Conservation (phyloP, 768 basidiomycete genomes). For the button mushroom (Agaricus bisporus) region DNA sequence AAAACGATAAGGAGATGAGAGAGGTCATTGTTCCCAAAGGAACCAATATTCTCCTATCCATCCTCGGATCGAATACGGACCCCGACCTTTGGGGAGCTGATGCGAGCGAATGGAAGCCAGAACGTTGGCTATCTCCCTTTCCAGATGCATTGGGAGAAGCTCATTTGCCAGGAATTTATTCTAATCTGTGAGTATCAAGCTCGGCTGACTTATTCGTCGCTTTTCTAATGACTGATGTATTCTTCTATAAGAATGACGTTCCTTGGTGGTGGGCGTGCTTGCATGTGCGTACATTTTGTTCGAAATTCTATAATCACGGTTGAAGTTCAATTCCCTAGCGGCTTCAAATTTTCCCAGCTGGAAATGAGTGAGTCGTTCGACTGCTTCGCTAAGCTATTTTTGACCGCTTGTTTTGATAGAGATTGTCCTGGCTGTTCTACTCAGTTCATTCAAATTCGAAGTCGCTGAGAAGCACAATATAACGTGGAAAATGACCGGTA, state of each 20-base stretch:
- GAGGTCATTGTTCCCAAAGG: slow-evolving; percentile 31
- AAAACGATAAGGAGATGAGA: slow-evolving; percentile 25
- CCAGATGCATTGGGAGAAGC: slow-evolving; percentile 31
- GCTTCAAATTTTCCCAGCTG: slow-evolving; percentile 15
- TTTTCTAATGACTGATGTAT: not conserved
- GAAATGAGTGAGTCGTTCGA: slow-evolving; percentile 11
- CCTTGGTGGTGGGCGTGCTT: slow-evolving; percentile 17
- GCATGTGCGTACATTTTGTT: slow-evolving; percentile 13
- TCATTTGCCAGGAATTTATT: slow-evolving; percentile 38
- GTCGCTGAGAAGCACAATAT: slow-evolving; percentile 18
- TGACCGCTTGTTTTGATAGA: slow-evolving; percentile 12
- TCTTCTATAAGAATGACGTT: slow-evolving; percentile 17
- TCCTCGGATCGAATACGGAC: slow-evolving; percentile 33
- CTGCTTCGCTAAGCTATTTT: no score
- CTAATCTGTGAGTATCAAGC: slow-evolving; percentile 28
- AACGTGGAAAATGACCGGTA: slow-evolving; percentile 22
- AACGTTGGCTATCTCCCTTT: slow-evolving; percentile 38
- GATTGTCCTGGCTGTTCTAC: slow-evolving; percentile 20
- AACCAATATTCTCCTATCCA: slow-evolving; percentile 31
- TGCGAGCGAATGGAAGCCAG: slow-evolving; percentile 43
- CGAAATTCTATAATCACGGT: not conserved
- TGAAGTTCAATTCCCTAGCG: not conserved
- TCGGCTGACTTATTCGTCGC: not conserved
- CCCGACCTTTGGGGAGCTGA: slow-evolving; percentile 41
- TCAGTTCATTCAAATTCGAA: slow-evolving; percentile 23